Evolutionary conservation across 2,329 filamentous ascomycete genomes (phyloP).

Genomic region (Botrytis aclada): DNA sequence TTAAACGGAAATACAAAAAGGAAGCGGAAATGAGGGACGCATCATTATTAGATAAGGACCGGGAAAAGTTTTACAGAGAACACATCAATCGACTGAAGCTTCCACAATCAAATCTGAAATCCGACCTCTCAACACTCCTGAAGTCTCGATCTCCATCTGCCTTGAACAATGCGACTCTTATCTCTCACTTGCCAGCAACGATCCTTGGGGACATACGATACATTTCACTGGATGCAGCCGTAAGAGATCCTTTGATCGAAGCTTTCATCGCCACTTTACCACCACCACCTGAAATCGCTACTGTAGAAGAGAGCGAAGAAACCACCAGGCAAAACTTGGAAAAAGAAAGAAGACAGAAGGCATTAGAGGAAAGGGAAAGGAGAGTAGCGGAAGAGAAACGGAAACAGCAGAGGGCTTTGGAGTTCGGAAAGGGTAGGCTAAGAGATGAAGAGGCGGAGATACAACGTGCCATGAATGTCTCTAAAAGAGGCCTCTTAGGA

Average conservation of each 20-base stretch:
- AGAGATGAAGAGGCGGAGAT: conserved; percentile 66
- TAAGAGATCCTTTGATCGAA: conserved; percentile 63
- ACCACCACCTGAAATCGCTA: conserved; percentile 50
- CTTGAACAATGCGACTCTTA: conserved; percentile 58
- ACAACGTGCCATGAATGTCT: conserved; percentile 65
- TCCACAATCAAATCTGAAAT: conserved; percentile 62
- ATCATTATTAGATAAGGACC: conserved; percentile 68
- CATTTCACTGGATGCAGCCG: conserved; percentile 59
- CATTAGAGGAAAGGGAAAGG: conserved; percentile 62
- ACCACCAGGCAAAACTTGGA: conserved; percentile 51
- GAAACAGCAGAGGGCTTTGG: conserved; percentile 56
- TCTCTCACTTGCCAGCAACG: conserved; percentile 57
- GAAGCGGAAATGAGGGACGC: conserved; percentile 76
- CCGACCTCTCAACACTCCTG: conserved; percentile 65
- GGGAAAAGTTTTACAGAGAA: conserved; percentile 77
- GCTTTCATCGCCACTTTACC: conserved; percentile 63
- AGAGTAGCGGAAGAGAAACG: conserved; percentile 62
- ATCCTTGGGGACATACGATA: conserved; percentile 67
- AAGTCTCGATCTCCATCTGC: conserved; percentile 55
- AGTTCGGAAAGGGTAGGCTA: conserved; percentile 58
- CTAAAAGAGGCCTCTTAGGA: conserved; percentile 62
- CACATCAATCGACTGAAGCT: conserved; percentile 66
- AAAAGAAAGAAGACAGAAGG: conserved; percentile 59
- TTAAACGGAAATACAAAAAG: conserved; percentile 84
- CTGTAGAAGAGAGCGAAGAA: conserved; percentile 51